Conservation (phyloP, 1,284 basidiomycete genomes). For the Termitomyces sp. region DNA sequence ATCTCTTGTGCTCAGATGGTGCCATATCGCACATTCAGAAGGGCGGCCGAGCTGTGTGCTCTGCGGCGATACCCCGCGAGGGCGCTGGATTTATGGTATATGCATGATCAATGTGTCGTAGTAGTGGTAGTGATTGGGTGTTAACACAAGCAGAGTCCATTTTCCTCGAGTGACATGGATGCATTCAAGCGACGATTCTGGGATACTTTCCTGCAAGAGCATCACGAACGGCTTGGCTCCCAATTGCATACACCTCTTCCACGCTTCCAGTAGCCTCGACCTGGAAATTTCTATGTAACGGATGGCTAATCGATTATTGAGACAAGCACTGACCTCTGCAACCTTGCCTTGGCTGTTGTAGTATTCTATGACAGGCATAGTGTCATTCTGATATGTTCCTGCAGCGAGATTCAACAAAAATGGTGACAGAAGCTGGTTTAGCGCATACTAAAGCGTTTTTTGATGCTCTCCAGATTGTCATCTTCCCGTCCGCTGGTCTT, state of each 20-base stretch:
- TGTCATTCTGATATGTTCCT: slow-evolving; percentile 89
- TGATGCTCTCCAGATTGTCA: slow-evolving; percentile 94
- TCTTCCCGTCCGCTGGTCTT: slow-evolving; percentile 96
- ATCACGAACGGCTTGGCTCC: slow-evolving; percentile 51
- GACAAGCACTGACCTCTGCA: slow-evolving; percentile 59
- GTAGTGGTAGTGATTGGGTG: neutral
- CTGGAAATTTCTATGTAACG: slow-evolving; percentile 35
- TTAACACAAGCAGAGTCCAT: neutral
- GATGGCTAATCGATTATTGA: neutral
- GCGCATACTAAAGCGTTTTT: slow-evolving; percentile 87
- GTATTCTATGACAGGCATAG: slow-evolving; percentile 95
- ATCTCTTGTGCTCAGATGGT: slow-evolving; percentile 73
- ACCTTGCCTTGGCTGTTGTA: slow-evolving; percentile 75
- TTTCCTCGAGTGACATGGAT: slow-evolving; percentile 5
- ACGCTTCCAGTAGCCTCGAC: slow-evolving; percentile 75
- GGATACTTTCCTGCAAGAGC: slow-evolving; percentile 29
- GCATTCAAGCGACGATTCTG: slow-evolving; percentile 3
- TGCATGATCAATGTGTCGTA: slow-evolving; percentile 22
- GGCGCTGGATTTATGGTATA: slow-evolving; percentile 44
- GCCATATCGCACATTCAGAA: slow-evolving; percentile 53
- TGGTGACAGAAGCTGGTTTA: neutral
- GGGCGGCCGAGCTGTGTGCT: slow-evolving; percentile 53
- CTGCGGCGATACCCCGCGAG: slow-evolving; percentile 30
- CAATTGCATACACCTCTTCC: slow-evolving; percentile 67
- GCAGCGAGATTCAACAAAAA: slow-evolving; percentile 7